Evolutionary conservation across 2,329 filamentous ascomycete species (phyloP).

Genomic region (Colletotrichum plurivorum): DNA sequence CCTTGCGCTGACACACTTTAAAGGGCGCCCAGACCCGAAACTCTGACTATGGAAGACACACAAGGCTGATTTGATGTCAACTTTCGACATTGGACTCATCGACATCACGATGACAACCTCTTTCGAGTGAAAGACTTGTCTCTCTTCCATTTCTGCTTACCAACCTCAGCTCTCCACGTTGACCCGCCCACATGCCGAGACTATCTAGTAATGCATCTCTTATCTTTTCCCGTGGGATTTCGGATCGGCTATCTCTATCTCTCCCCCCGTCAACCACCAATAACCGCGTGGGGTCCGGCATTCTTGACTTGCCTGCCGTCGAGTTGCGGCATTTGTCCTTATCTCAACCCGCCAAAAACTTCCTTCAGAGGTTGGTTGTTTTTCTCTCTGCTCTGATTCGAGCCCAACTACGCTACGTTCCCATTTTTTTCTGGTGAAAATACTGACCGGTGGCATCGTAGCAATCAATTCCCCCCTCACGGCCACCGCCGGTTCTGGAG

Average conservation of each 20-base stretch:
- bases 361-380: neutral
- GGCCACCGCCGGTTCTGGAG: neutral
- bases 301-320: conserved; percentile 1
- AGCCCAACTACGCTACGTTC: conserved; percentile 16
- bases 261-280: conserved; percentile 22
- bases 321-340: conserved; percentile 36
- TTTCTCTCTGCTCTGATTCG: neutral
- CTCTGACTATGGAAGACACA: neutral
- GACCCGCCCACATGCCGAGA: conserved; percentile 32
- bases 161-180: neutral
- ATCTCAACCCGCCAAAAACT: conserved; percentile 26
- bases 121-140: conserved; percentile 1
- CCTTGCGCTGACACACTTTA: conserved; percentile 15
- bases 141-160: neutral
- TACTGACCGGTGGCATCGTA: neutral
- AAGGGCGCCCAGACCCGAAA: neutral
- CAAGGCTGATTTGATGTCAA: neutral
- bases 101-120: conserved; percentile 1
- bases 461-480: neutral
- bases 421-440: neutral
- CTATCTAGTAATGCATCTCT: conserved; percentile 21
- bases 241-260: conserved; percentile 18
- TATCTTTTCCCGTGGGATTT: conserved; percentile 26
- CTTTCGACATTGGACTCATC: too few species aligned
- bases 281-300: conserved; percentile 24